Base-by-base conservation (phyloP, 1,284 basidiomycete species). In the Fomitopsis schrenkii region DNA sequence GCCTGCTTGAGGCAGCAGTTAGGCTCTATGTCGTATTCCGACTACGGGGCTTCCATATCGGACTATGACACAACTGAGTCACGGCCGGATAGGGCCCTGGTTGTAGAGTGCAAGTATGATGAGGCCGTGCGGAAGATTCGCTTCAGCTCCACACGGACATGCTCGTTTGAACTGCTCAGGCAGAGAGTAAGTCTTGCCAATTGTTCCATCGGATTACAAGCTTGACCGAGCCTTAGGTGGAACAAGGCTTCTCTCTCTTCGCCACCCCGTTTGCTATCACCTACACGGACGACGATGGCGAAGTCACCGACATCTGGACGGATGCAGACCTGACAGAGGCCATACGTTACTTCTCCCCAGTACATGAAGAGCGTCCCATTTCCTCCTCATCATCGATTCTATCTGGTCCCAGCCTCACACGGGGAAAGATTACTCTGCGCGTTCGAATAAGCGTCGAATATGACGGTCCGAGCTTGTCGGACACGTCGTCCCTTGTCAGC, bases 401-500 rank as follows among this genome's bases (percentile, higher is more conserved):
- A 56, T 93, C 90, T 26, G 87, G 87, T 2, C 80, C 87, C 55
- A 88, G 87, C 72, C 85, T 88, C 66, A 80, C 83, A 7, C 77
- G 79, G 44, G 79, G 83, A 46, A 92, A 86, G 72, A 90, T 96
- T 61, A 90, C 87, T 0, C 76, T 96, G 26, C 80, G 84, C 17
- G 84, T 96, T 48, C 81, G 87, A 52, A 87, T 97, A 36, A 79
- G 81, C 4, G 86, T 95, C 61, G 93, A 95, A 65, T 95, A 94
- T 68, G 94, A 96, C 70, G 93, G 93, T 0, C 93, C 91, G n/a
- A 93, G 89, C 72, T 79, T 96, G 60, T 94, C 91, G 15, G 94
- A 96, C 68, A 92, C 93, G 1, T 87, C 85, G 7, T 94, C 92
- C 12, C 78, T 95, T 14, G 83, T 83, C 46, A 92, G 90, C 68